Base-by-base conservation (phyloP, 371 early-diverging fungal species). In the Blastocladiella emersonii region DNA sequence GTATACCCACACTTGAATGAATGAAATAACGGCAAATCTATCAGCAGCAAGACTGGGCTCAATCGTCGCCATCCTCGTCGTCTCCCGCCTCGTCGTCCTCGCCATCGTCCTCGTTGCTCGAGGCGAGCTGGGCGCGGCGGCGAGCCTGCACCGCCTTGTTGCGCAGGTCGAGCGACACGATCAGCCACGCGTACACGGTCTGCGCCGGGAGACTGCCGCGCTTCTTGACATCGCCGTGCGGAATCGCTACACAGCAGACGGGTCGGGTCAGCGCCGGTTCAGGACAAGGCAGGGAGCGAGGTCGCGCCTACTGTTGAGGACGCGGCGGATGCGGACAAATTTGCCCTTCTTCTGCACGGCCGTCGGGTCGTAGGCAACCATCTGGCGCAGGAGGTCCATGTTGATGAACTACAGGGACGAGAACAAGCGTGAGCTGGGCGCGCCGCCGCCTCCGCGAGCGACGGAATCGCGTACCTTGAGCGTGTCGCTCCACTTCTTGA, bases 311-410 rank as follows among this genome's bases (percentile, higher is more conserved):
- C 81, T 51, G 64, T 73, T 74, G 19, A 81, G 61, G 1, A 79
- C 71, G 34, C 63, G 43, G 61, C 74, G 71, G 53, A 74, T 71
- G 1, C 78, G 62, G 48, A 65, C 69, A 64, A 79, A 74, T n/a
- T 76, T 64, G 37, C 68, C 69, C 63, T 75, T 75, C 67, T 77
- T 79, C 56, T 79, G 78, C 3, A 73, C 48, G 0, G 74, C 75
- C 1, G 78, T 81, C 36, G 79, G 78, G 45, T 81, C 79, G 67
- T 76, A 81, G 23, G 63, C 65, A 30, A 73, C 65, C 74, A 79
- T 77, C 34, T 63, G 60, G 57, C 75, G 72, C 25, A 77, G 61
- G 15, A 78, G 63, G 13, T 78, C 76, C 59, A 68, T 41, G 63
- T 71, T 79, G 27, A 79, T 51, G 21, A 72, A 61, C 74, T 74